Evolutionary conservation across 164 flowering plant genomes (phyloP).

Genomic region (Nymphaea thermarum): DNA sequence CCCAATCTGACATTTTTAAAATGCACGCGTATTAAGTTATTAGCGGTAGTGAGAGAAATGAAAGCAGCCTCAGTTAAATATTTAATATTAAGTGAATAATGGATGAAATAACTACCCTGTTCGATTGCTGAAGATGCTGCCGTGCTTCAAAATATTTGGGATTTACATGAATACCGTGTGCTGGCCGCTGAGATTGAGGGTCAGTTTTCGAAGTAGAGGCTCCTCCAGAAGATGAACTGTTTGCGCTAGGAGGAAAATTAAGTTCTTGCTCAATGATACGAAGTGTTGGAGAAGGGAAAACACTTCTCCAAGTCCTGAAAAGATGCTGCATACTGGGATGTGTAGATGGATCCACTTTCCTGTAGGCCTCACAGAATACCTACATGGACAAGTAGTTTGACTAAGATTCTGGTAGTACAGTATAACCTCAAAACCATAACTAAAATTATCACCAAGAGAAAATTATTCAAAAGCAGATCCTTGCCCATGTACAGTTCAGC

Average conservation of each 20-base stretch:
- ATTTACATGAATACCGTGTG: slow-evolving; percentile 96
- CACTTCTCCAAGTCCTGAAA: slow-evolving; percentile 97
- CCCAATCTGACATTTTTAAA: too few species aligned
- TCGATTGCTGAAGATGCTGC: slow-evolving; percentile 83
- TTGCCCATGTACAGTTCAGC: neutral
- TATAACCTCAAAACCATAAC: neutral
- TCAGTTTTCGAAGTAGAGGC: slow-evolving; percentile 42
- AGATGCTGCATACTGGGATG: slow-evolving; percentile 88
- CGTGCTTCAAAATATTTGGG: slow-evolving; percentile 88
- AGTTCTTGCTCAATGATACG: slow-evolving; percentile 87
- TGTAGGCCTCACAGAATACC: slow-evolving; percentile 94
- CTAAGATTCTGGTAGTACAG: neutral
- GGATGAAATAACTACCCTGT: slow-evolving; percentile 31
- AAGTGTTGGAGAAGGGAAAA: slow-evolving; percentile 69
- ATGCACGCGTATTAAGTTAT: too few species aligned
- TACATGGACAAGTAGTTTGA: slow-evolving; percentile 15
- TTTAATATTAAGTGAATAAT: too few species aligned
- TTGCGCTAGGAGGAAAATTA: slow-evolving; percentile 38
- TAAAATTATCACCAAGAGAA: neutral
- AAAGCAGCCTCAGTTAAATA: too few species aligned
- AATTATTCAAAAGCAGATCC: neutral
- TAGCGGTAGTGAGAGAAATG: too few species aligned
- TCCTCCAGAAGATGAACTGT: slow-evolving; percentile 47
- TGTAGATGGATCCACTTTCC: slow-evolving; percentile 64
- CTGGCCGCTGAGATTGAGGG: slow-evolving; percentile 53